Evolutionary conservation across 495 filamentous ascomycete species (phyloP), one percentile per base, ranked within the genome.

Genomic region (Penicillium roqueforti): DNA sequence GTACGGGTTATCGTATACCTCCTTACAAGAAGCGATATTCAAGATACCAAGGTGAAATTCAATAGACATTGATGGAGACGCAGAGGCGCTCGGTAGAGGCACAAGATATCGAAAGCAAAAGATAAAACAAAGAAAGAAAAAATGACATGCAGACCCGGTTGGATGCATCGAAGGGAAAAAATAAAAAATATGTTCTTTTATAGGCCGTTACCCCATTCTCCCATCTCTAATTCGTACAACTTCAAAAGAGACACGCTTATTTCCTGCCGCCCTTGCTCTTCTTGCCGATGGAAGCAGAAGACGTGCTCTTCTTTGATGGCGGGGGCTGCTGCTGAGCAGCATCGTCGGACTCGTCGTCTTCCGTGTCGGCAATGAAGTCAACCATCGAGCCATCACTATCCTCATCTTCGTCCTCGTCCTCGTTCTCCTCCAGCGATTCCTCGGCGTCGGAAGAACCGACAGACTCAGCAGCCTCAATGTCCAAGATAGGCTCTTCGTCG

Each of bases 391-490:
- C 71, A 22, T 65, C 69, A 43, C 72, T 75, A n/a, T 71, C 70
- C 39, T 75, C 75, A 4, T 69, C 66, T 13, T 73, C 70, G 23
- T 75, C 73, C 16, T 76, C 70, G 40, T 69, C 71, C 52, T 76
- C 75, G 52, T 76, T 65, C 37, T 71, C 72, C 25, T 76, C 71
- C 8, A 70, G 60, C 1, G 73, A 76, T 52, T 78, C 75, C 47
- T 76, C 74, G 10, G 72, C 74, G 47, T 77, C 74, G 9, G 74
- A 76, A n/a, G 71, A 75, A 11, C 70, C 74, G 47, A 69, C 72
- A 1, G 71, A 75, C 55, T 75, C 72, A 20, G 75, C 75, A 14
- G 73, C 75, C 60, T 78, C 73, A 22, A 75, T 68, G 38, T 78
- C 73, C 29, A 78, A 55, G 9, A 79, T 50, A 13, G 56, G 60